Evolutionary conservation across 192 early-diverging fungal species (phyloP).

Genomic region (Backusella parvicylindrica): DNA sequence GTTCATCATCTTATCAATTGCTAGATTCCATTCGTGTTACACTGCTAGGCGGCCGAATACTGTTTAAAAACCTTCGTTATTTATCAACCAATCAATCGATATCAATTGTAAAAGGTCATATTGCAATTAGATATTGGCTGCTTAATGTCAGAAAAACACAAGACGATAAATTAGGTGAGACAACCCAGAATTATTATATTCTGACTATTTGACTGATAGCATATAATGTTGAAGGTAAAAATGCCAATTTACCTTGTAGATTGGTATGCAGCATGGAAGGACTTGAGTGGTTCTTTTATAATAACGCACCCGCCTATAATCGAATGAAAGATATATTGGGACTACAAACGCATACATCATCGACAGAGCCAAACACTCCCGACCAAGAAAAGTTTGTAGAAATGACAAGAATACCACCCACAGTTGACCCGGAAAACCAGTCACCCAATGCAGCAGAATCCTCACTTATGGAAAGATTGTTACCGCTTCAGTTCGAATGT

Average conservation of each 20-base stretch:
- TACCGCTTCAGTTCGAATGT: conserved; percentile 67
- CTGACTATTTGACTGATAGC: neutral
- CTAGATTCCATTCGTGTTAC: conserved; percentile 68
- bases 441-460: conserved; percentile 14
- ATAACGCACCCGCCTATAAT: conserved; percentile 70
- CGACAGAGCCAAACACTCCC: neutral
- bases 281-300: conserved; percentile 81
- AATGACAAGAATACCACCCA: neutral
- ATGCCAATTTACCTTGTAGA: conserved; percentile 43
- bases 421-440: conserved; percentile 38
- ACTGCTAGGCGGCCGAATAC: conserved; percentile 66
- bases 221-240: neutral
- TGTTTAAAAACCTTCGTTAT: conserved; percentile 77
- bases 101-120: conserved; percentile 64
- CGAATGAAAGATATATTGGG: conserved; percentile 43
- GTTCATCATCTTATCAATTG: neutral
- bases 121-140: conserved; percentile 74
- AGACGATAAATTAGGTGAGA: conserved; percentile 24
- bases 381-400: neutral
- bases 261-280: conserved; percentile 68
- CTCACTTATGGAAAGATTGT: conserved; percentile 49
- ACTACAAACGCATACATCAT: conserved; percentile 22
- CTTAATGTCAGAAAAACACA: conserved; percentile 46
- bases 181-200: neutral
- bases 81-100: conserved; percentile 68